These are phyloP conservation scores for Sporobolus alterniflorus DNA, from an alignment of 202 grass and related monocot species.

Conservation along the genomic window DNA sequence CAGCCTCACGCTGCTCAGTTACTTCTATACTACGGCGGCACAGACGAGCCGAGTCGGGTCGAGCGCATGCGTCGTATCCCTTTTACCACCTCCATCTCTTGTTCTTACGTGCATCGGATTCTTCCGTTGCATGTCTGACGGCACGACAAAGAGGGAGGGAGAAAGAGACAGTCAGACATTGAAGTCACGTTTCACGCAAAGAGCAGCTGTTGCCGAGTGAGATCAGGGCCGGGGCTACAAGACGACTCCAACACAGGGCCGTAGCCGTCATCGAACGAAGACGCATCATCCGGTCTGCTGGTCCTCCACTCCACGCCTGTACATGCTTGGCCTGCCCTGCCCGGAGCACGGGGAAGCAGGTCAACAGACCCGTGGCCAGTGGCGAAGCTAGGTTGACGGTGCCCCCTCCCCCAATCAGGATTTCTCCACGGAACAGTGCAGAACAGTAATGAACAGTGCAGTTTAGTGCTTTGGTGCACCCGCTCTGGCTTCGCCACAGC, in stretches of 20 bases:
- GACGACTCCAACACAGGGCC: constrained; percentile 14
- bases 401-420: too few relatives aligned
- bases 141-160: background rate
- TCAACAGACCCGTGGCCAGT: too few relatives aligned
- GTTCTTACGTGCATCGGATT: constrained; percentile 26
- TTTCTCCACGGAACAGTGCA: too few relatives aligned
- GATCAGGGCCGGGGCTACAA: background rate
- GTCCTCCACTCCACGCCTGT: too few relatives aligned
- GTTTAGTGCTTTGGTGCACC: too few relatives aligned
- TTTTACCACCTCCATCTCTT: background rate
- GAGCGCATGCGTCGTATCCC: background rate
- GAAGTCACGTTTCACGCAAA: constrained; percentile 9
- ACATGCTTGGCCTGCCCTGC: too few relatives aligned
- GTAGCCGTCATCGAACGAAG: constrained; percentile 19
- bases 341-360: too few relatives aligned
- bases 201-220: constrained; percentile 10
- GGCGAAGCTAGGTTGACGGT: too few relatives aligned
- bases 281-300: background rate
- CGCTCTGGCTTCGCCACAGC: too few relatives aligned
- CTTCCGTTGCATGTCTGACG: background rate
- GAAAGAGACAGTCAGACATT: background rate
- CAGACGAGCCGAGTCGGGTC: background rate
- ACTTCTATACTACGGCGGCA: background rate
- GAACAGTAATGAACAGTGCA: too few relatives aligned
- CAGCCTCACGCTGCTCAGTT: background rate